Evolutionary conservation across 1,284 basidiomycete species (phyloP).

Genomic region (Cutaneotrichosporon sp.): DNA sequence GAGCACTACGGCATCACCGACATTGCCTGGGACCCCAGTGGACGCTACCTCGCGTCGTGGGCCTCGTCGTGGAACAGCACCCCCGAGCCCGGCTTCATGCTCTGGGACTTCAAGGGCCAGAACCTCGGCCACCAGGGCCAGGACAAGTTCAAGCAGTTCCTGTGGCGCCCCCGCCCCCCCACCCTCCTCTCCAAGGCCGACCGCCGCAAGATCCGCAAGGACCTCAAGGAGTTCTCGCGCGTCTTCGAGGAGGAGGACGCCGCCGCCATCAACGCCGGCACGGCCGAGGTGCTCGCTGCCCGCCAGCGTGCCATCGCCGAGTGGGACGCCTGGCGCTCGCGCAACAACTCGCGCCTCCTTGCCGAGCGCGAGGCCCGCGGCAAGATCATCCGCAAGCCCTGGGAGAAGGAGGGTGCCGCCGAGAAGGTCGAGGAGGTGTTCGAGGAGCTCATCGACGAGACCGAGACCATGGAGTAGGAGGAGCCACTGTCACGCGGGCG

Average conservation of each 20-base stretch:
- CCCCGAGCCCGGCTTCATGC: conserved; percentile 91
- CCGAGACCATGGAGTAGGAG: conserved; percentile 55
- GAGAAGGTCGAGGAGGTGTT: conserved; percentile 89
- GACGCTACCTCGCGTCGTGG: conserved; percentile 89
- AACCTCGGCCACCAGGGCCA: conserved; percentile 85
- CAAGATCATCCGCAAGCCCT: conserved; percentile 33
- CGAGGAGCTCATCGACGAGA: conserved; percentile 88
- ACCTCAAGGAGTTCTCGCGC: conserved; percentile 88
- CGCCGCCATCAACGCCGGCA: conserved; percentile 90
- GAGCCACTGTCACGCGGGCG: too few relatives aligned
- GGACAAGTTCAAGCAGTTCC: conserved; percentile 98
- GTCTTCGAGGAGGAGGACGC: conserved; percentile 97
- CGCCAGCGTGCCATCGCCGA: conserved; percentile 88
- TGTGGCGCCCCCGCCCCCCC: conserved; percentile 93
- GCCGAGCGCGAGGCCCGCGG: conserved; percentile 42
- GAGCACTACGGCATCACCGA: conserved; percentile 99
- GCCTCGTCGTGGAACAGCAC: conserved; percentile 95
- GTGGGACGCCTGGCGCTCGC: conserved; percentile 89
- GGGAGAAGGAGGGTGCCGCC: conserved; percentile 62
- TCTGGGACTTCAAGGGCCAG: conserved; percentile 98
- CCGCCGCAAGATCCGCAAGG: conserved; percentile 80
- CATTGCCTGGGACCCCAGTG: conserved; percentile 97
- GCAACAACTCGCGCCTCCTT: conserved; percentile 43
- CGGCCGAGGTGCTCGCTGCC: conserved; percentile 87
- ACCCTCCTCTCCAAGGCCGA: conserved; percentile 86